Base-by-base conservation (phyloP, 257 asterid genomes). In the Cruciata laevipes region DNA sequence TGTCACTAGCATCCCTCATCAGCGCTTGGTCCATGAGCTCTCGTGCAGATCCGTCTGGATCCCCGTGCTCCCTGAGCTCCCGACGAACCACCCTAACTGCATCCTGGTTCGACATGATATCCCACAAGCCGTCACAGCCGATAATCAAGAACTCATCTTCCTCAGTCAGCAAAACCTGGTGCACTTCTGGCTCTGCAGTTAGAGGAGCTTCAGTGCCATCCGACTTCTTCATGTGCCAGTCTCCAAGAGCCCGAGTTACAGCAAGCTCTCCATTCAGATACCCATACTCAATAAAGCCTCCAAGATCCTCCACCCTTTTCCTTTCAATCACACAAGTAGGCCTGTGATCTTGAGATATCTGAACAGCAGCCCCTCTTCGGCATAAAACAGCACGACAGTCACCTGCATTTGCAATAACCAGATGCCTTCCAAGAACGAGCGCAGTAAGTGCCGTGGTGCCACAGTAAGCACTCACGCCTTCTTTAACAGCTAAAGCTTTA, bases 61-160 rank as follows among this genome's bases (percentile, higher is more conserved):
- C 93, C 35, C 77, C 74, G 32, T 87, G 86, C 68, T 49, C 67
- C 77, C 83, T 79, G 23, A 93, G 95, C 83, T 84, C 88, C 20
- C 67, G 69, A 4, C 83, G 82, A 37, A 90, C 96, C 6, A 93
- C 65, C 70, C 88, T 67, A 4, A 93, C 95, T 0, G 97, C 97
- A 18, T 88, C 97, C 82, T 93, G 88, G 77, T 90, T 93, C 1
- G 96, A 81, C 78, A 93, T 68, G 25, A 85, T 96, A 47, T 93
- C 99, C 99, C 99, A 93, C 24, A 93, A 78, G 59, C 99, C 99
- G 76, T 93, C 99, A 5, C 97, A 93, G 30, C 86, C 97, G 27
- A 93, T 76, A 47, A 93, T 90, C 86, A 93, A 63, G 80, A 93
- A 93, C 60, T 93, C 99, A 4, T 93, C 99, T 1, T 93, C 99